These are phyloP conservation scores for Geosiphon pyriformis DNA, from an alignment of 192 early-diverging fungal species.

Conservation along the genomic window DNA sequence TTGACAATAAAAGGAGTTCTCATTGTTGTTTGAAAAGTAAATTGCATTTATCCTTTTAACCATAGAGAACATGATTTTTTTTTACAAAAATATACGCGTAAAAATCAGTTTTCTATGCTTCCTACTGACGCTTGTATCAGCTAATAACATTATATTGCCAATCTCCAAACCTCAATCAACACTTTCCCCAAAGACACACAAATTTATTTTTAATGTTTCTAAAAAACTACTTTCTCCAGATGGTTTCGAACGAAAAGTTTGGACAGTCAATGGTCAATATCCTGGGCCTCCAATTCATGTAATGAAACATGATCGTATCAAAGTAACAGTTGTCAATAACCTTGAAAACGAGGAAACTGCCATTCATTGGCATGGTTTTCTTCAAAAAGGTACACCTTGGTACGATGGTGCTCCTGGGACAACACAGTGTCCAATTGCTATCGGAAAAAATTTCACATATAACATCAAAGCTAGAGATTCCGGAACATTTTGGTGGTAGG, in stretches of 20 bases:
- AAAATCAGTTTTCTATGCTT: too few species aligned
- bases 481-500: slow-evolving; percentile 72
- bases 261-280: not conserved
- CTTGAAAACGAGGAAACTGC: slow-evolving; percentile 45
- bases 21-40: too few species aligned
- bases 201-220: not conserved
- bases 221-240: not conserved
- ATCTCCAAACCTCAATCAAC: not conserved
- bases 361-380: slow-evolving; percentile 76
- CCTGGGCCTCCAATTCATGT: not conserved
- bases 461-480: slow-evolving; percentile 45
- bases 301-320: not conserved
- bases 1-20: too few species aligned
- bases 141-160: too few species aligned
- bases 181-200: not conserved
- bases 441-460: slow-evolving; percentile 64
- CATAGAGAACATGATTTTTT: too few species aligned
- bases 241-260: not conserved
- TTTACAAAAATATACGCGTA: too few species aligned
- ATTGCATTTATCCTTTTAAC: too few species aligned
- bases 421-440: slow-evolving; percentile 74
- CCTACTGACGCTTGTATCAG: too few species aligned
- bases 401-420: slow-evolving; percentile 67
- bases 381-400: slow-evolving; percentile 66
- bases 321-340: slow-evolving; percentile 31